These are phyloP conservation scores for Aspergillus sp. DNA, from an alignment of 2,329 filamentous ascomycete species.

Conservation along the genomic window DNA sequence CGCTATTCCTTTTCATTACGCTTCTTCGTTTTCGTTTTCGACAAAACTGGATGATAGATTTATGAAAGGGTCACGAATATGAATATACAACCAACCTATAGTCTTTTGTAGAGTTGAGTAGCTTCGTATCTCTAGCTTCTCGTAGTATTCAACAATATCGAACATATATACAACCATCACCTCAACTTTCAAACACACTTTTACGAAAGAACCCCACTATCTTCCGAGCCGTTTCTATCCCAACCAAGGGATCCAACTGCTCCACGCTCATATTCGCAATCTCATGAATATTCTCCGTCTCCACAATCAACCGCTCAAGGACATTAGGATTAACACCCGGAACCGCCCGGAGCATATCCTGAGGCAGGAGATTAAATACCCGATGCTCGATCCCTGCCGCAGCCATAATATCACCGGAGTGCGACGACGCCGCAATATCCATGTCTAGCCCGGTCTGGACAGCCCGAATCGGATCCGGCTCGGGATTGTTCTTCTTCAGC, in stretches of 20 bases:
- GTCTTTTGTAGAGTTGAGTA: slow-evolving; percentile 1
- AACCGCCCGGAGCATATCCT: slow-evolving; percentile 85
- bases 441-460: slow-evolving; percentile 77
- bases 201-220: slow-evolving; percentile 80
- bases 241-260: slow-evolving; percentile 73
- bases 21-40: slow-evolving; percentile 27
- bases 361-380: slow-evolving; percentile 78
- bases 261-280: slow-evolving; percentile 81
- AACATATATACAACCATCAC: slow-evolving; percentile 24
- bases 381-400: slow-evolving; percentile 60
- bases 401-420: slow-evolving; percentile 55
- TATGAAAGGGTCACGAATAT: slow-evolving; percentile 37
- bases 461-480: slow-evolving; percentile 87
- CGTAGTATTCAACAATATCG: not conserved
- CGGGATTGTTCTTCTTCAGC: slow-evolving; percentile 83
- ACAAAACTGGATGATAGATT: slow-evolving; percentile 35
- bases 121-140: not conserved
- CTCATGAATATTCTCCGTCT: slow-evolving; percentile 75
- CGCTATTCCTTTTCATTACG: slow-evolving; percentile 25
- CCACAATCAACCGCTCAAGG: slow-evolving; percentile 69
- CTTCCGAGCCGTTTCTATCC: slow-evolving; percentile 72
- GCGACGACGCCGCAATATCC: slow-evolving; percentile 39
- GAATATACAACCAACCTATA: slow-evolving; percentile 23
- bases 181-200: slow-evolving; percentile 54
- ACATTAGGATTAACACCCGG: slow-evolving; percentile 83